Evolutionary conservation across 352 stramenopile genomes (phyloP).

Genomic region (Phytophthora aleatoria): DNA sequence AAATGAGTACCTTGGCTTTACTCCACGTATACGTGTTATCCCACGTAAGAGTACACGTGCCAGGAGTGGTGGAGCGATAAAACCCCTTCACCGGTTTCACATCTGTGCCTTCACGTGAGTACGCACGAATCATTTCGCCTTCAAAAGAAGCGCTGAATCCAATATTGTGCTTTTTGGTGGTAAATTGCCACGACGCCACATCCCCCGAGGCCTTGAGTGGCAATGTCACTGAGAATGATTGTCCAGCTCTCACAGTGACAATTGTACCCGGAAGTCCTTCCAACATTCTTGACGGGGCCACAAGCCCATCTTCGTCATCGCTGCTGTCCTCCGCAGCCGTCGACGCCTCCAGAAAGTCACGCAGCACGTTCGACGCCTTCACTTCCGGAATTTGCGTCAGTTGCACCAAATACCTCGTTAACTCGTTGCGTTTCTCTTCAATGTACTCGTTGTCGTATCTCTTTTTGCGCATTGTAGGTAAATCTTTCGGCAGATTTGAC

Average conservation of each 20-base stretch:
- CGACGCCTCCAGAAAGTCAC: constrained; percentile 66
- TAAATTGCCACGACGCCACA: constrained; percentile 72
- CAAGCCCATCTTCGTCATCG: constrained; percentile 53
- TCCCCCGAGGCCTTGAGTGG: constrained; percentile 48
- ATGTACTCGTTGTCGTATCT: constrained; percentile 82
- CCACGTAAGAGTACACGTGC: constrained; percentile 71
- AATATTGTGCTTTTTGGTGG: constrained; percentile 83
- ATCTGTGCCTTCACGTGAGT: constrained; percentile 68
- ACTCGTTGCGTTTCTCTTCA: constrained; percentile 65
- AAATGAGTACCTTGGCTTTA: constrained; percentile 75
- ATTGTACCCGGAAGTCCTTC: constrained; percentile 66
- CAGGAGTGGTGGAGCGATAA: constrained; percentile 55
- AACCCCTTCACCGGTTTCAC: constrained; percentile 67
- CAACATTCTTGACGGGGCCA: constrained; percentile 49
- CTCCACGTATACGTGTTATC: constrained; percentile 88
- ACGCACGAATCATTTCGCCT: constrained; percentile 57
- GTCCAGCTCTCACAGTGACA: constrained; percentile 63
- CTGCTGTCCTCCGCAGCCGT: constrained; percentile 51
- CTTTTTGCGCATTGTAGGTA: constrained; percentile 73
- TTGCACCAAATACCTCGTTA: constrained; percentile 63
- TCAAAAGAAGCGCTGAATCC: constrained; percentile 82
- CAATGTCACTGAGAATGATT: constrained; percentile 73
- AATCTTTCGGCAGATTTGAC: constrained; percentile 59
- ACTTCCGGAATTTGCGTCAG: constrained; percentile 62
- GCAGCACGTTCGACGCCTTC: constrained; percentile 55